Evolutionary conservation across 257 asterid species (phyloP).

Genomic region (Solanum gracilifrons): DNA sequence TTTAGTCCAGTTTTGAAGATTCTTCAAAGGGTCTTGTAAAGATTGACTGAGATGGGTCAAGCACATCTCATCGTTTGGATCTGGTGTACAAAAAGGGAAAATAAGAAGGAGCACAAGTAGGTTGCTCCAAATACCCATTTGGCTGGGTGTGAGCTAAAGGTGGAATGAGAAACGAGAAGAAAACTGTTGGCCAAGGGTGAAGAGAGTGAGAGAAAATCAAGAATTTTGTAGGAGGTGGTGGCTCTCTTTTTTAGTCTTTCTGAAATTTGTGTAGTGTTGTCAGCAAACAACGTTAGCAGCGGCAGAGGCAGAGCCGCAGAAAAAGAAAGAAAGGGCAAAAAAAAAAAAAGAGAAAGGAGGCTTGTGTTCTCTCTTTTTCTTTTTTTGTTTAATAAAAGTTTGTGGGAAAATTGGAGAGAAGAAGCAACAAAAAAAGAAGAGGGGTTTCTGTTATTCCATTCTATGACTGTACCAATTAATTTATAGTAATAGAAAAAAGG

Average conservation of each 20-base stretch:
- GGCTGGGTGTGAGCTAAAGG: background rate
- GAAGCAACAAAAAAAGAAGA: background rate
- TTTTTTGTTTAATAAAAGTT: background rate
- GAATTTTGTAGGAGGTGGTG: background rate
- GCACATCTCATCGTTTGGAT: slow-evolving; percentile 80
- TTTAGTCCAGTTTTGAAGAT: slow-evolving; percentile 71
- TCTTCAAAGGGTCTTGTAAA: slow-evolving; percentile 48
- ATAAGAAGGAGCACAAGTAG: slow-evolving; percentile 14
- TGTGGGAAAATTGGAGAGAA: background rate
- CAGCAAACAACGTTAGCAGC: slow-evolving; percentile 4
- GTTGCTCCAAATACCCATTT: slow-evolving; percentile 28
- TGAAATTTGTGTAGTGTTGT: slow-evolving; percentile 2
- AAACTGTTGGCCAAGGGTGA: background rate
- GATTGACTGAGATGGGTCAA: slow-evolving; percentile 56
- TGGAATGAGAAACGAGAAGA: background rate
- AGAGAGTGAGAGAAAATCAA: background rate
- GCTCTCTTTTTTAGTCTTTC: background rate
- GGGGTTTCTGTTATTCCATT: background rate
- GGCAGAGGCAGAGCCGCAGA: slow-evolving; percentile 1
- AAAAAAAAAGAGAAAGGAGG: background rate
- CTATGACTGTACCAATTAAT: background rate
- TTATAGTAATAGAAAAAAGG: background rate
- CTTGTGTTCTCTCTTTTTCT: background rate
- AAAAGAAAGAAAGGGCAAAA: background rate
- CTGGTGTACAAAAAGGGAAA: slow-evolving; percentile 38